Conservation (phyloP, 305 asterid genomes). For the Lippia alba region DNA sequence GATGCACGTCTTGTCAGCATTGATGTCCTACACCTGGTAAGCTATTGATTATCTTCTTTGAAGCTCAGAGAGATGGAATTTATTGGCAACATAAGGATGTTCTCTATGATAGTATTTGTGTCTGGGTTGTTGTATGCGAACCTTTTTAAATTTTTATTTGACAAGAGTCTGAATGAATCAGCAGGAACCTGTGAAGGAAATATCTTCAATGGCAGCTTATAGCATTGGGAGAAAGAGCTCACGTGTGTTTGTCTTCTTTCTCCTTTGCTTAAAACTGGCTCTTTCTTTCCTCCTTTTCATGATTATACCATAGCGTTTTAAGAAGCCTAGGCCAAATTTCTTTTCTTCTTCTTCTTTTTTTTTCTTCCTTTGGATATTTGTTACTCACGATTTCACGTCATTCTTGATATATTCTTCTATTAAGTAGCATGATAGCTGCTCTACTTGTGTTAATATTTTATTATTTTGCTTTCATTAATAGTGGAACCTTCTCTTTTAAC, state of each 20-base stretch:
- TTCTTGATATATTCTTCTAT: constrained; percentile 25
- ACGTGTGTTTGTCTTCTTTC: constrained; percentile 99
- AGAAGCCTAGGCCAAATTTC: constrained; percentile 39
- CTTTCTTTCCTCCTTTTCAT: constrained; percentile 77
- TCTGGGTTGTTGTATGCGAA: constrained; percentile 60
- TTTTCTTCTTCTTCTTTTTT: constrained; percentile 3
- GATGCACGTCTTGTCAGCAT: constrained; percentile 99
- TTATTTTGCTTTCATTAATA: constrained; percentile 21
- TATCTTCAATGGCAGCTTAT: constrained; percentile 98
- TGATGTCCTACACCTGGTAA: constrained; percentile 98
- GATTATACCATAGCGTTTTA: constrained; percentile 46
- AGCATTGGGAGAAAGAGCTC: constrained; percentile 92
- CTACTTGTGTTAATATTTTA: constrained; percentile 20
- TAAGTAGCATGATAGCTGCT: constrained; percentile 12
- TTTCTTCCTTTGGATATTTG: constrained; percentile 10
- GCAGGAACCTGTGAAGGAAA: constrained; percentile 99
- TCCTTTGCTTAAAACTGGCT: constrained; percentile 88
- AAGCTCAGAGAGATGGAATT: constrained; percentile 34
- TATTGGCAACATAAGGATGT: constrained; percentile 34
- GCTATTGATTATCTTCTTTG: constrained; percentile 41
- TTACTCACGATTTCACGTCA: constrained; percentile 26
- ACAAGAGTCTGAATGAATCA: constrained; percentile 92
- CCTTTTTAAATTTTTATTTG: constrained; percentile 71
- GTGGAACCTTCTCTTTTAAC: constrained; percentile 14
- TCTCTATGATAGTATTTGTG: constrained; percentile 46